Evolutionary conservation across 2,329 filamentous ascomycete genomes (phyloP).

Genomic region (Aspergillus pseudoviridinutans): DNA sequence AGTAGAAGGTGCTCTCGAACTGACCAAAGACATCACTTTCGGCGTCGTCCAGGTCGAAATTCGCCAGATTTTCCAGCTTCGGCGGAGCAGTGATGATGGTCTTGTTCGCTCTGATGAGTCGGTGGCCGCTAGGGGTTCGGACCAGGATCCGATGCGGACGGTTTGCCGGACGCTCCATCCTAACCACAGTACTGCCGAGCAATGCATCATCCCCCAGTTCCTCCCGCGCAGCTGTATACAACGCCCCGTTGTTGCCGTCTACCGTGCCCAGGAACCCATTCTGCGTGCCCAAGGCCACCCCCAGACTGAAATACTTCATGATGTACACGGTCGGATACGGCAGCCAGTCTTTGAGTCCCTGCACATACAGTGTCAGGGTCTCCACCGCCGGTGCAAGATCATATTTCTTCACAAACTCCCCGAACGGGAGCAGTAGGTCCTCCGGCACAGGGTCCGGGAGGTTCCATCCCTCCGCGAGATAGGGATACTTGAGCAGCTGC

Average conservation of each 20-base stretch:
- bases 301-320: slow-evolving; percentile 6
- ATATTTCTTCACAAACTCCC: slow-evolving; percentile 14
- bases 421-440: slow-evolving; percentile 12
- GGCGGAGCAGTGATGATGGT: slow-evolving; percentile 39
- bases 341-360: slow-evolving; percentile 1
- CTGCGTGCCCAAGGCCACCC: slow-evolving; percentile 1
- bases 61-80: slow-evolving; percentile 25
- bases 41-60: slow-evolving; percentile 28
- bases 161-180: slow-evolving; percentile 24
- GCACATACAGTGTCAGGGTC: background rate
- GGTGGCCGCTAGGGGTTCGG: slow-evolving; percentile 19
- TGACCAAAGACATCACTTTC: slow-evolving; percentile 34
- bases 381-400: slow-evolving; percentile 5
- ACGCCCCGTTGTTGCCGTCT: background rate
- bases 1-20: slow-evolving; percentile 22
- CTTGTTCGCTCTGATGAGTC: slow-evolving; percentile 30
- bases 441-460: slow-evolving; percentile 15
- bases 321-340: slow-evolving; percentile 3
- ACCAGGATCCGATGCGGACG: slow-evolving; percentile 26
- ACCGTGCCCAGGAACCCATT: background rate
- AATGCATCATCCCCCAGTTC: slow-evolving; percentile 32
- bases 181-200: slow-evolving; percentile 33
- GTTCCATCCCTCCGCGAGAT: slow-evolving; percentile 3
- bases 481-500: slow-evolving; percentile 13
- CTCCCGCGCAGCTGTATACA: background rate